Evolutionary conservation across 2,329 filamentous ascomycete species (phyloP).

Genomic region (Cercospora janseana): DNA sequence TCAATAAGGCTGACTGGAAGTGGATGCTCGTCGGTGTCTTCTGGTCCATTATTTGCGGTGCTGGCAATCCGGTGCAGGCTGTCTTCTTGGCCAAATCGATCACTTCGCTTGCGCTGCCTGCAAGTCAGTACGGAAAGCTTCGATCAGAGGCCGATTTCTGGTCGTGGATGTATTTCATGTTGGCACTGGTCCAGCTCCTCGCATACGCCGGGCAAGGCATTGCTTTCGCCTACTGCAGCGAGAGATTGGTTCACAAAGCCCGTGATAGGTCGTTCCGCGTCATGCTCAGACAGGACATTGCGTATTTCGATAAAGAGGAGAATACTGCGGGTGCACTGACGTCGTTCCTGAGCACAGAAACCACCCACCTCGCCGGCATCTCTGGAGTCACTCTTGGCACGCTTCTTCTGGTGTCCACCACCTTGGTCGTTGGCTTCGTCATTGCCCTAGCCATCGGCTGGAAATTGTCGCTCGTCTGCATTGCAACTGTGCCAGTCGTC

Average conservation of each 20-base stretch:
- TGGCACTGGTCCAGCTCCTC: constrained; percentile 71
- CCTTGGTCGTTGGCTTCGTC: constrained; percentile 69
- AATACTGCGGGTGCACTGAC: constrained; percentile 88
- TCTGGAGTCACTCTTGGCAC: constrained; percentile 86
- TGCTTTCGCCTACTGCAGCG: constrained; percentile 81
- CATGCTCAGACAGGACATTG: constrained; percentile 88
- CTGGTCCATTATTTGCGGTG: constrained; percentile 74
- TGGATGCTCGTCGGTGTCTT: constrained; percentile 71
- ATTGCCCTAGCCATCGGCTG: constrained; percentile 75
- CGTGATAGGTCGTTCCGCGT: constrained; percentile 78
- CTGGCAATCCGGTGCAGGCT: constrained; percentile 71
- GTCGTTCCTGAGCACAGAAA: constrained; percentile 83
- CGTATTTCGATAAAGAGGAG: constrained; percentile 85
- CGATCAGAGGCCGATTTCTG: constrained; percentile 77
- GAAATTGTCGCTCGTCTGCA: constrained; percentile 84
- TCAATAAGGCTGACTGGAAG: constrained; percentile 71
- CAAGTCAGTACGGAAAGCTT: constrained; percentile 55
- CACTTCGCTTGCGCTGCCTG: constrained; percentile 62
- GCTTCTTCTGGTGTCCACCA: constrained; percentile 75
- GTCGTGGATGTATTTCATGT: constrained; percentile 83
- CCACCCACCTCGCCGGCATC: constrained; percentile 82
- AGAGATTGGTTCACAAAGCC: constrained; percentile 77
- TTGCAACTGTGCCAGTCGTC: constrained; percentile 72
- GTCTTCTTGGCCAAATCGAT: constrained; percentile 91
- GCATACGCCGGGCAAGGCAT: constrained; percentile 67